Evolutionary conservation across 2,329 filamentous ascomycete genomes (phyloP), one percentile per base, ranked within the genome.

Genomic region (Moelleriella libera): DNA sequence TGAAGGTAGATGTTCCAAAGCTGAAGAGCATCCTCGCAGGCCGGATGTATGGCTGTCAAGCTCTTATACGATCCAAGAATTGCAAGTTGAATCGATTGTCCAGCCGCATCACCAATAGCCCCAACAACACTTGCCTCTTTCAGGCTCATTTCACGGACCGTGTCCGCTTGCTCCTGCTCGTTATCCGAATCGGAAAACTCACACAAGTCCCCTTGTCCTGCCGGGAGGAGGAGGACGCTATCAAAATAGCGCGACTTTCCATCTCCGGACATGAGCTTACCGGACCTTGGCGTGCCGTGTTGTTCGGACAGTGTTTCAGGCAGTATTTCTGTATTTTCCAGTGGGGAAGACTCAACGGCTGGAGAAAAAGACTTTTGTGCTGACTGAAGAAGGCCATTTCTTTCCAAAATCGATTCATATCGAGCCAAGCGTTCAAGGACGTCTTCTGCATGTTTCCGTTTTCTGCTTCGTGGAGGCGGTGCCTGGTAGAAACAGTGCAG

Each of bases 161-260:
- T n/a, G 30, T 46, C 11, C 7, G 31, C 34, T n/a, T 12, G 6
- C 10, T 46, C 45, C 5, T 12, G 6, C 10, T 46, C 45, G 4
- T n/a, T 14, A n/a, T 43, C 41, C 9, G 46, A 47, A n/a, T 47
- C 41, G 14, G 46, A 47, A 30, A 47, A 29, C 39, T 47, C 46
- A 44, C 46, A 47, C 31, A 47, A 30, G 41, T 47, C 41, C 9
- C 46, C 46, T 12, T 47, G 40, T 14, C 46, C 46, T 39, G 46
- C 46, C 1, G 46, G 46, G 11, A 47, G 46, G 2, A 47, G 41
- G 6, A 61, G 49, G 44, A 51, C 52, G 49, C 56, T 67, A 51
- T 68, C 62, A 44, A 71, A 62, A 46, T 69, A 72, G 44, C 68
- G 56, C 6, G 68, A 63, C 49, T 63, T 67, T 42, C 65, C 65